A percentile compares a stretch with the other conserved stretches of the same genome.
phyloP scores from a whole-genome alignment of 768 basidiomycete genomes.

The Lentinula aciculospora region DNA sequence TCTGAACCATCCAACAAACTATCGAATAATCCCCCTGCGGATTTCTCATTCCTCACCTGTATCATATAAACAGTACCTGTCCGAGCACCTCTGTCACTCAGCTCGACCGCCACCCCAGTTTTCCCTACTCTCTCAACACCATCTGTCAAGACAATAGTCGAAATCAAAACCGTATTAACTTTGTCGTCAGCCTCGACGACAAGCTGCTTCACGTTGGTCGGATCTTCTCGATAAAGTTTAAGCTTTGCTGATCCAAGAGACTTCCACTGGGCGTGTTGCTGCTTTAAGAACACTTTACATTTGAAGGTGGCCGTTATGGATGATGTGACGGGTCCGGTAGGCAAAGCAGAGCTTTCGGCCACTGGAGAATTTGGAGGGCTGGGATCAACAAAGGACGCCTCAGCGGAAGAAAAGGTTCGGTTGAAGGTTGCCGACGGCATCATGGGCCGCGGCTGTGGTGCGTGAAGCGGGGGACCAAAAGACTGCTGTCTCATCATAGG shows the following conservation, averaged over 20 bases:
- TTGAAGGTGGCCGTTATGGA: constrained; percentile 88
- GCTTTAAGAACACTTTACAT: constrained; percentile 96
- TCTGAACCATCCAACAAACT: constrained; percentile 85
- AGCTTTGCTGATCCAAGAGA: constrained; percentile 83
- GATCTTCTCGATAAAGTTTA: constrained; percentile 79
- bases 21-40: constrained; percentile 81
- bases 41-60: constrained; percentile 84
- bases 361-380: constrained; percentile 85
- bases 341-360: constrained; percentile 40
- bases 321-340: constrained; percentile 67
- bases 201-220: constrained; percentile 91
- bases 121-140: constrained; percentile 99
- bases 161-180: constrained; percentile 76
- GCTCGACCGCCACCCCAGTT: constrained; percentile 94
- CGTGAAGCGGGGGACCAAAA: constrained; percentile 19
- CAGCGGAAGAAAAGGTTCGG: constrained; percentile 45
- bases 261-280: constrained; percentile 98
- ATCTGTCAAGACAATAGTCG: constrained; percentile 92
- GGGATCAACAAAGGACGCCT: constrained; percentile 55
- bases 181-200: constrained; percentile 86
- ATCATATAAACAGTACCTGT: constrained; percentile 98
- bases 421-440: constrained; percentile 59
- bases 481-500: constrained; percentile 2
- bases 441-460: constrained; percentile 44
- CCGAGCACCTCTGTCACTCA: constrained; percentile 86